Base-by-base conservation (phyloP, 108 stramenopile species). In the Mediolabrus comicus region DNA sequence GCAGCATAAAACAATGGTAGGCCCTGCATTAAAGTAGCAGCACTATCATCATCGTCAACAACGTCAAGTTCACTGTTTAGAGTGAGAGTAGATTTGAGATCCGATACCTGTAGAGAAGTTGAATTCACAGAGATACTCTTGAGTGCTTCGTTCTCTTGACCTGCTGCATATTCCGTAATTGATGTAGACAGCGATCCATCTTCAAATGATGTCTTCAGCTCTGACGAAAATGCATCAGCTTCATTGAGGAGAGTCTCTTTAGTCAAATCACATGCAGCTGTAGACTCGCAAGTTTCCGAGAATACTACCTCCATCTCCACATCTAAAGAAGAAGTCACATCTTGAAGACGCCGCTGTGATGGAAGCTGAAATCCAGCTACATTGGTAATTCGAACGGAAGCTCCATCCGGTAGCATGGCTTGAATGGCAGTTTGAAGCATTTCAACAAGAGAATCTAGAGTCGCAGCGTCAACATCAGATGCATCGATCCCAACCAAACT, bases 271-370 rank as follows among this genome's bases (percentile, higher is more conserved):
- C 75, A 77, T 26, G 2, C 19, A 13, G 53, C 38, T 30, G 59
- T n/a, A 16, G 55, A 52, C 1, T 14, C 8, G 30, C 75, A 77
- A 33, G n/a, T 3, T 46, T 77, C 36, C 6, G 56, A 58, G 11
- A 69, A 29, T 14, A 58, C 53, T 3, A 77, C 56, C 54, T 77
- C 75, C 31, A 77, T 69, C 36, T 77, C 67, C 34, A 77, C 56
- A n/a, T n/a, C n/a, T n/a, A n/a, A n/a, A n/a, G n/a, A n/a, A n/a
- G n/a, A n/a, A n/a, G n/a, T n/a, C n/a, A n/a, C n/a, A n/a, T n/a
- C n/a, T n/a, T n/a, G n/a, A n/a, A n/a, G n/a, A n/a, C n/a, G n/a
- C n/a, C n/a, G n/a, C n/a, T n/a, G n/a, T n/a, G n/a, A n/a, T n/a
- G n/a, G n/a, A n/a, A n/a, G n/a, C n/a, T n/a, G n/a, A n/a, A n/a